Percentiles rank a stretch among this genome's conserved stretches.
Evolutionary conservation across 208 protist species (phyloP).

Genomic region (Naegleria gruberi): DNA sequence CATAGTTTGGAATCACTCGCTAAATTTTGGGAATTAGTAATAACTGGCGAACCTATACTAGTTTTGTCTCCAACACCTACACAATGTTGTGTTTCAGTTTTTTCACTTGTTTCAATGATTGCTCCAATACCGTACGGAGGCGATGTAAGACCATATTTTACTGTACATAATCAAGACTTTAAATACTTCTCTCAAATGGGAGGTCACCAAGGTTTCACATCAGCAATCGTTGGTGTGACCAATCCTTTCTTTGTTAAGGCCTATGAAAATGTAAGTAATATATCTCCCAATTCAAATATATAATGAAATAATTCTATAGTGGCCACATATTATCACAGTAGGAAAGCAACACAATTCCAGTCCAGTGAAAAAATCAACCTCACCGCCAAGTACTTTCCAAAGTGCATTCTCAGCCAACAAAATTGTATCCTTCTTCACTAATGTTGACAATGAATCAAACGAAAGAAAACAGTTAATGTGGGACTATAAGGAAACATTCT

Average conservation of each 20-base stretch:
- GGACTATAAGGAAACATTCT: not conserved
- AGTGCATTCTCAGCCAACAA: too few species aligned
- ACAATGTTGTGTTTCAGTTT: not conserved
- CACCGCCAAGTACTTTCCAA: too few species aligned
- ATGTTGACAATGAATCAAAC: too few species aligned
- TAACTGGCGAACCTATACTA: not conserved
- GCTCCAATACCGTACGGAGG: not conserved
- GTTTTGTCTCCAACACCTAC: not conserved
- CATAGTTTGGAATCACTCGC: not conserved
- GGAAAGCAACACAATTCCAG: too few species aligned
- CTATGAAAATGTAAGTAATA: not conserved
- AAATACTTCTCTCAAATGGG: not conserved
- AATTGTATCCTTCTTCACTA: too few species aligned
- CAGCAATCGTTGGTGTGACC: not conserved
- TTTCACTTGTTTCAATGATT: constrained; percentile 10
- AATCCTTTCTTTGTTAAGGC: constrained; percentile 26
- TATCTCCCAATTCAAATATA: too few species aligned
- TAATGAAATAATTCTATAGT: too few species aligned
- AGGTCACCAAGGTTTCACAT: not conserved
- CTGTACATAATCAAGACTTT: constrained; percentile 19
- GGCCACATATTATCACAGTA: too few species aligned
- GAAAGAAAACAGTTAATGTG: not conserved
- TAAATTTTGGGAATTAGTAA: constrained; percentile 16
- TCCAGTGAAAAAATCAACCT: too few species aligned
- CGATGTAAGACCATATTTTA: constrained; percentile 18